Evolutionary conservation across 208 protist genomes (phyloP).

Genomic region (Spongospora subterranea): DNA sequence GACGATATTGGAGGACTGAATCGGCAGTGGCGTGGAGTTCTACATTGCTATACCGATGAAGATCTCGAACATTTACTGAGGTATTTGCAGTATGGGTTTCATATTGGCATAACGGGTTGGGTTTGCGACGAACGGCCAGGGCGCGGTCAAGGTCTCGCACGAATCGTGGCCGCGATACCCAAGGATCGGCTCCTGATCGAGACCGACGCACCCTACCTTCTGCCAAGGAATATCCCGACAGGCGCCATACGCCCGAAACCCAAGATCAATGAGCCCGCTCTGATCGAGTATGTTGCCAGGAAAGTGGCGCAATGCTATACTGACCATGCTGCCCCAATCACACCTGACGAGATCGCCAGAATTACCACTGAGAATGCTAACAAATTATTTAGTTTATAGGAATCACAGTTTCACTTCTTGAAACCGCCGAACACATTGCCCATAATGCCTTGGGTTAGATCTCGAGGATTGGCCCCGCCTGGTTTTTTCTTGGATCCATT

Average conservation of each 20-base stretch:
- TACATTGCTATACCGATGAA: constrained; percentile 31
- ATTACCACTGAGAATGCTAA: neutral
- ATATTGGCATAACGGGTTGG: constrained; percentile 46
- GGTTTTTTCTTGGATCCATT: too few species aligned
- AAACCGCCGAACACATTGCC: too few species aligned
- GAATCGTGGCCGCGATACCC: neutral
- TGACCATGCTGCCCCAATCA: neutral
- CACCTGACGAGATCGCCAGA: constrained; percentile 14
- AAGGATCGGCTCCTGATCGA: constrained; percentile 39
- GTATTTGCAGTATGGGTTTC: neutral
- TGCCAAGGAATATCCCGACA: constrained; percentile 5
- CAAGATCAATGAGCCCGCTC: constrained; percentile 27
- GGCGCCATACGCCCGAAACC: constrained; percentile 15
- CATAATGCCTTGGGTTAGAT: too few species aligned
- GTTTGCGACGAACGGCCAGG: constrained; percentile 30
- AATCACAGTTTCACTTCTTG: too few species aligned
- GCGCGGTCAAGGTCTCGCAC: neutral
- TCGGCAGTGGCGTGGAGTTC: neutral
- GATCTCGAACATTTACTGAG: constrained; percentile 5
- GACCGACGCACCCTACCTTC: constrained; percentile 19
- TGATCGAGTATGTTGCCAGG: neutral
- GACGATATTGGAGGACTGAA: neutral
- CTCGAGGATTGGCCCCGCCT: too few species aligned
- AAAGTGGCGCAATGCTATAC: constrained; percentile 1
- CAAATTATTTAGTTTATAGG: neutral